Evolutionary conservation across 345 rosid genomes (phyloP), one percentile per base, ranked within the genome.

Genomic region (Durio zibethinus): DNA sequence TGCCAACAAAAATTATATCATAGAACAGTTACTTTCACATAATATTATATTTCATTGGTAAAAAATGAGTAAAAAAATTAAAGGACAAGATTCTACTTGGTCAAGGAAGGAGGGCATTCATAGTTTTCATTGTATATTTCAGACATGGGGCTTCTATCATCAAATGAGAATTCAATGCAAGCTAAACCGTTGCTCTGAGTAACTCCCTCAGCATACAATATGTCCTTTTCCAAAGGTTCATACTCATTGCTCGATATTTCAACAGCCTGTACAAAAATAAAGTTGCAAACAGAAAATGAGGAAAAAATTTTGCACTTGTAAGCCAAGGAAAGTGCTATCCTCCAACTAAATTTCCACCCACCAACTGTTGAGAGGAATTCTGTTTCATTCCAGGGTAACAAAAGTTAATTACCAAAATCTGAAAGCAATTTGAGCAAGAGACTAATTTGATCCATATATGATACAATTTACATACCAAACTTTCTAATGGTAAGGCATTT

Each of bases 241-340:
- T 88, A 90, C 69, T 86, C 91, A 31, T 83, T 90, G 84, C 91
- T 86, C 21, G 89, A 90, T 73, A 90, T 84, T 75, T 90, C 91
- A 75, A 88, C 72, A 40, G 84, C 91, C 91, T 90, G 86, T 35
- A 66, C 12, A 20, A 78, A 52, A 77, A 71, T 31, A 27, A 18
- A 27, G 35, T 12, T 2, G 53, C 72, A 67, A 67, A 23, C 8
- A 78, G 36, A 7, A 67, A 21, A 67, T 23, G 4, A 67, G 72
- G 52, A 42, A 67, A 42, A 53, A 21, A 42, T n/a, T 66, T 33
- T 33, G 36, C 4, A 33, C 36, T 33, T 12, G 52, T 21, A 67
- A 42, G 72, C 29, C 52, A n/a, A 70, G 59, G 25, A 48, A 42
- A 12, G 35, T 25, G 59, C 8, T 45, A 70, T 16, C 7, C 38